These are phyloP conservation scores for Emydomyces testavorans DNA, from an alignment of 2,329 filamentous ascomycete genomes.

Conservation along the genomic window DNA sequence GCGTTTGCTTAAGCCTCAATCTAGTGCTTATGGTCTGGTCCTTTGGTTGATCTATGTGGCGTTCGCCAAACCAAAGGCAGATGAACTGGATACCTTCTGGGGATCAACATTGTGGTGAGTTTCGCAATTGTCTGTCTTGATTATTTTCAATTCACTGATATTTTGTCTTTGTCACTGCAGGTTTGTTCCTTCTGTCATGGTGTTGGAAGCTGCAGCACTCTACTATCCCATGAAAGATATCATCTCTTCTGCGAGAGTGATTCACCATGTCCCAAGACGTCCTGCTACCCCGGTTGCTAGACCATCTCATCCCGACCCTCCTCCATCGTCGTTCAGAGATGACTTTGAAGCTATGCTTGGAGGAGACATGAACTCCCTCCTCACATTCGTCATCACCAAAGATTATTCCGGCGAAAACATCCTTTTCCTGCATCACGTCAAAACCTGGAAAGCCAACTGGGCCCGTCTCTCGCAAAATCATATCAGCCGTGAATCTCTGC, in stretches of 20 bases:
- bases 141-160: not conserved
- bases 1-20: not conserved
- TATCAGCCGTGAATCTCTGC: constrained; percentile 10
- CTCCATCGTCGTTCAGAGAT: not conserved
- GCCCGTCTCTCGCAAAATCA: constrained; percentile 10
- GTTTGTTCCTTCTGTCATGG: constrained; percentile 45
- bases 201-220: constrained; percentile 49
- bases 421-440: constrained; percentile 48
- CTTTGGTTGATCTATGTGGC: constrained; percentile 2
- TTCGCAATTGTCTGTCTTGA: not conserved
- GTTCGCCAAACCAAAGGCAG: not conserved
- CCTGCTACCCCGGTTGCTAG: not conserved
- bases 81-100: constrained; percentile 6
- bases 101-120: constrained; percentile 9
- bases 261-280: not conserved
- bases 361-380: constrained; percentile 45
- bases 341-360: constrained; percentile 45
- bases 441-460: constrained; percentile 41
- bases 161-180: constrained; percentile 3
- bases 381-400: constrained; percentile 49
- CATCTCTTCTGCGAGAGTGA: not conserved
- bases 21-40: constrained; percentile 1
- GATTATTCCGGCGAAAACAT: constrained; percentile 59
- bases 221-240: constrained; percentile 43
- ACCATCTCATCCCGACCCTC: not conserved